A percentile compares a stretch with the other conserved stretches of the same genome.
Evolutionary conservation across 169 alveolate genomes (phyloP).

Genomic region (Eimeria falciformis): DNA sequence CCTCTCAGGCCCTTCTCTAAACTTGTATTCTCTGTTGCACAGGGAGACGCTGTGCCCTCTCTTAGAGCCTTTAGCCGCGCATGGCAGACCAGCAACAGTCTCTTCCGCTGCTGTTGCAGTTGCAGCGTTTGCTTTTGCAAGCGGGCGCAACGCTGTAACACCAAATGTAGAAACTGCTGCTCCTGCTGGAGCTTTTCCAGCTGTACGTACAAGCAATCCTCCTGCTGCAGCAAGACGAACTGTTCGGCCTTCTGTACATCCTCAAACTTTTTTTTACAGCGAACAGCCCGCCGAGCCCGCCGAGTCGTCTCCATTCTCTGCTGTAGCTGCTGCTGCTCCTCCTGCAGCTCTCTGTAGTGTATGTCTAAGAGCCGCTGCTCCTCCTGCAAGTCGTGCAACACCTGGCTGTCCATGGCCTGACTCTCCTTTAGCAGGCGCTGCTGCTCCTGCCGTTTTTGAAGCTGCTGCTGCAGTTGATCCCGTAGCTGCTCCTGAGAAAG

Average conservation of each 20-base stretch:
- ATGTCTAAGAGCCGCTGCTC: conserved; percentile 23
- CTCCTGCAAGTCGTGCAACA: neutral
- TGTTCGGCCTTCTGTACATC: neutral
- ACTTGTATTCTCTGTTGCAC: neutral
- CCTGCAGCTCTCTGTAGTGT: neutral
- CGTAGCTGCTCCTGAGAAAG: conserved; percentile 24
- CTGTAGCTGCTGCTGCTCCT: neutral
- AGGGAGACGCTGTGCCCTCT: neutral
- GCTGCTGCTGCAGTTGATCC: neutral
- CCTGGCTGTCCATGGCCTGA: neutral
- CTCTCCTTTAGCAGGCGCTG: neutral
- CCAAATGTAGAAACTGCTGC: conserved; percentile 58
- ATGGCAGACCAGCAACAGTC: neutral
- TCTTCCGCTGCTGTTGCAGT: neutral
- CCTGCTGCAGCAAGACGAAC: neutral
- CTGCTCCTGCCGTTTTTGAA: neutral
- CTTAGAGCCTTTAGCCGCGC: neutral
- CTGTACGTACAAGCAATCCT: conserved; percentile 1
- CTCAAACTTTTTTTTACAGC: too few relatives aligned
- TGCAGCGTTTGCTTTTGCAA: conserved; percentile 17
- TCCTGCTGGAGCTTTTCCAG: conserved; percentile 22
- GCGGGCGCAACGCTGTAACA: conserved; percentile 1
- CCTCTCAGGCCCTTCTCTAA: neutral
- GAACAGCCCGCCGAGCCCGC: neutral
- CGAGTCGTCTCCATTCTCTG: neutral